These are phyloP conservation scores for Sporothrix luriei DNA, from an alignment of 2,329 filamentous ascomycete genomes.

Conservation along the genomic window DNA sequence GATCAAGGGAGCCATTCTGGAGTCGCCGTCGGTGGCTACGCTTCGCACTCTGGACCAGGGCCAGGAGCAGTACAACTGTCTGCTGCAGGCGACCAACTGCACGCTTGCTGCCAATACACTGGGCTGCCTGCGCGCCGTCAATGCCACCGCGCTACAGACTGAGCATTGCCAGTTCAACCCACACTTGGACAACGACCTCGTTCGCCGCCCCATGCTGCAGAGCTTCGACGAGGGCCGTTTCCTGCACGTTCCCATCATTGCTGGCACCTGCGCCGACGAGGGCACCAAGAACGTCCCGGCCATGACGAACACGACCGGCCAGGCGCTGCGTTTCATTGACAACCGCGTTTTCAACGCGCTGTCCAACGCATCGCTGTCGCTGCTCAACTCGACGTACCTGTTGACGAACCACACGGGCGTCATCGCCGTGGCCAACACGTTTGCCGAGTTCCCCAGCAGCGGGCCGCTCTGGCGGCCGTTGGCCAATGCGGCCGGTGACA, in stretches of 20 bases:
- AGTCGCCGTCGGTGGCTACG: slow-evolving; percentile 43
- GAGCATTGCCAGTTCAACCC: slow-evolving; percentile 38
- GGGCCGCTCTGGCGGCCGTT: slow-evolving; percentile 47
- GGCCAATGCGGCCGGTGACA: slow-evolving; percentile 62
- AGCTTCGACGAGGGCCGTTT: slow-evolving; percentile 53
- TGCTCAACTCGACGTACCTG: slow-evolving; percentile 45
- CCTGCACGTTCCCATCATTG: slow-evolving; percentile 44
- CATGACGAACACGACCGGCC: slow-evolving; percentile 41
- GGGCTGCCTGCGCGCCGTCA: slow-evolving; percentile 35
- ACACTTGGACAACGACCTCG: slow-evolving; percentile 32
- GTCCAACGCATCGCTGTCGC: slow-evolving; percentile 40
- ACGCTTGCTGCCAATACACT: slow-evolving; percentile 35
- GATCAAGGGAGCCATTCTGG: slow-evolving; percentile 54
- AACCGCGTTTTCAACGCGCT: slow-evolving; percentile 43
- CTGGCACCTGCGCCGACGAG: slow-evolving; percentile 46
- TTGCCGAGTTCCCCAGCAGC: slow-evolving; percentile 38
- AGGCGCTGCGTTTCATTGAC: slow-evolving; percentile 44
- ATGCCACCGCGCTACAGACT: slow-evolving; percentile 37
- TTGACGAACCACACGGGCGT: slow-evolving; percentile 25
- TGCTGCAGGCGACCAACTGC: slow-evolving; percentile 34
- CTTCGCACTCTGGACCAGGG: slow-evolving; percentile 36
- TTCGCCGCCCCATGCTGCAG: slow-evolving; percentile 34
- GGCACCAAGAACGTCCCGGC: slow-evolving; percentile 45
- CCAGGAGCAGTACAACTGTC: slow-evolving; percentile 36
- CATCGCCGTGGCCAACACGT: slow-evolving; percentile 39